These are phyloP conservation scores for Xanthoconium separans DNA, from an alignment of 1,284 basidiomycete genomes.

Conservation along the genomic window DNA sequence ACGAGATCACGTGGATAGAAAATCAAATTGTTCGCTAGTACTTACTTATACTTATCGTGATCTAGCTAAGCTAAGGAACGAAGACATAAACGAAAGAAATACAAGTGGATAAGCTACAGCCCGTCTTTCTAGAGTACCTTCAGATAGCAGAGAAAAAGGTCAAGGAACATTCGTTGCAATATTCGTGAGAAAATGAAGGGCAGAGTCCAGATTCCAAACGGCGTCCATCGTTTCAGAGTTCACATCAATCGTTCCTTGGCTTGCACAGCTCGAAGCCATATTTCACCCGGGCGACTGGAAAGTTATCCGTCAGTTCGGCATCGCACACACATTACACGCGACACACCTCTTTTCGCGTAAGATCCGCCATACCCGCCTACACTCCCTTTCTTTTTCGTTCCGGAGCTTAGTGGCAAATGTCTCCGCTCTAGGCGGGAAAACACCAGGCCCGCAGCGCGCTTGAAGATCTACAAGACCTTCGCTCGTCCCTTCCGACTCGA, in stretches of 20 bases:
- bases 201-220: neutral
- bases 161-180: slow-evolving; percentile 2
- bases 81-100: slow-evolving; percentile 9
- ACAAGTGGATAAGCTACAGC: slow-evolving; percentile 20
- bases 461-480: slow-evolving; percentile 78
- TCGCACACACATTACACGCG: neutral
- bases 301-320: slow-evolving; percentile 7
- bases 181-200: slow-evolving; percentile 6
- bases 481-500: slow-evolving; percentile 82
- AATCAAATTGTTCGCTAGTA: slow-evolving; percentile 22
- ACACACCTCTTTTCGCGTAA: slow-evolving; percentile 72
- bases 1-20: slow-evolving; percentile 23
- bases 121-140: slow-evolving; percentile 12
- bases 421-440: slow-evolving; percentile 57
- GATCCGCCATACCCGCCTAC: slow-evolving; percentile 64
- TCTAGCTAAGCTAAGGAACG: slow-evolving; percentile 10
- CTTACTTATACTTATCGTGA: neutral
- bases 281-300: slow-evolving; percentile 72
- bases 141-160: neutral
- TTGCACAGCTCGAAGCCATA: slow-evolving; percentile 72
- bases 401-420: slow-evolving; percentile 26
- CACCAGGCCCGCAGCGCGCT: slow-evolving; percentile 62
- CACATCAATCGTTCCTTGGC: slow-evolving; percentile 54
- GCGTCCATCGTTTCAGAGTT: neutral
- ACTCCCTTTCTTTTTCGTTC: slow-evolving; percentile 44